Conservation (phyloP, 2,329 filamentous ascomycete genomes). For the Diaporthe australafricana region DNA sequence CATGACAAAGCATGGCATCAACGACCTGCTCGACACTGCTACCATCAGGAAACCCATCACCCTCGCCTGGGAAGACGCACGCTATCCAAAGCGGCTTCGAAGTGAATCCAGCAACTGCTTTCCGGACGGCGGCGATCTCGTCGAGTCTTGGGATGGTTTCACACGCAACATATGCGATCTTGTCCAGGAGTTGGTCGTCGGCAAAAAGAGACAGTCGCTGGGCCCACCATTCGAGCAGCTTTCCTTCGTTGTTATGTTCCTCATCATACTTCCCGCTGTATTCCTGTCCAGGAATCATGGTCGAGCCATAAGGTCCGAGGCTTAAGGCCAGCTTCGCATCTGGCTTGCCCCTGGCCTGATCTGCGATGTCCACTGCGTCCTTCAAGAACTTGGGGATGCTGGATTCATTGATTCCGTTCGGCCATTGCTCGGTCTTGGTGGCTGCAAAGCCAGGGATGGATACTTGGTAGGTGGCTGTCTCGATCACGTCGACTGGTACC, state of each 20-base stretch:
- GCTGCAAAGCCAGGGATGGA: slow-evolving; percentile 66
- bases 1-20: slow-evolving; percentile 50
- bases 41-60: slow-evolving; percentile 67
- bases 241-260: slow-evolving; percentile 54
- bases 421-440: slow-evolving; percentile 56
- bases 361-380: slow-evolving; percentile 57
- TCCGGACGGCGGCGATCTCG: slow-evolving; percentile 69
- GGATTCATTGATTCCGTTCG: slow-evolving; percentile 54
- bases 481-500: slow-evolving; percentile 70
- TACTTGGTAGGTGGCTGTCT: slow-evolving; percentile 77
- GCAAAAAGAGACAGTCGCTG: slow-evolving; percentile 65
- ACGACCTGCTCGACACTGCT: slow-evolving; percentile 56
- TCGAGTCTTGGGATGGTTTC: slow-evolving; percentile 75
- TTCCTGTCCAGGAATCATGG: slow-evolving; percentile 74
- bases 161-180: slow-evolving; percentile 68
- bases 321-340: slow-evolving; percentile 64
- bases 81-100: slow-evolving; percentile 66
- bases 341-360: slow-evolving; percentile 45
- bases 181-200: slow-evolving; percentile 50
- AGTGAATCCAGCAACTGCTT: slow-evolving; percentile 48
- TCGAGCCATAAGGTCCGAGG: slow-evolving; percentile 75
- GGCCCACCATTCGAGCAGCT: slow-evolving; percentile 67
- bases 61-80: slow-evolving; percentile 70
- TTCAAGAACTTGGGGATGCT: slow-evolving; percentile 56
- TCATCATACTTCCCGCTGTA: slow-evolving; percentile 72